A percentile compares a stretch with the other conserved stretches of the same genome.
Conservation (phyloP, 73 alveolate species). For the Loxodes magnus region DNA sequence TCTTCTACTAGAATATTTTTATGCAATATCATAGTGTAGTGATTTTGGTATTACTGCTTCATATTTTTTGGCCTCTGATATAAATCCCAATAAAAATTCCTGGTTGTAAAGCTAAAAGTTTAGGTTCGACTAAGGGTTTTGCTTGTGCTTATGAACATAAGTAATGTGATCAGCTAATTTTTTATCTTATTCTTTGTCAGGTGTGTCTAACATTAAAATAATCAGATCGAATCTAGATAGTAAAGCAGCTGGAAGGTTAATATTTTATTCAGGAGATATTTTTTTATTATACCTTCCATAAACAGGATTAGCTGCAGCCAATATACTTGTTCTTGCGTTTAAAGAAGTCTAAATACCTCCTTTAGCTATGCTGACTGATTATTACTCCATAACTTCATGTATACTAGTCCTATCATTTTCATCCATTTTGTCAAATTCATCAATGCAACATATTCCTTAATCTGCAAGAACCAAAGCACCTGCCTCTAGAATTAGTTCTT, state of each 20-base stretch:
- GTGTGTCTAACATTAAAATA: slow-evolving; percentile 81
- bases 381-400: slow-evolving; percentile 98
- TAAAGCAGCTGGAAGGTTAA: slow-evolving; percentile 96
- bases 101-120: slow-evolving; percentile 41
- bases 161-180: slow-evolving; percentile 68
- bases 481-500: slow-evolving; percentile 91
- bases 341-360: slow-evolving; percentile 94
- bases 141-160: slow-evolving; percentile 51
- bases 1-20: slow-evolving; percentile 82
- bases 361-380: slow-evolving; percentile 96
- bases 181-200: slow-evolving; percentile 65
- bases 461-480: slow-evolving; percentile 98
- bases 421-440: slow-evolving; percentile 98
- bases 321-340: slow-evolving; percentile 89
- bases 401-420: slow-evolving; percentile 87
- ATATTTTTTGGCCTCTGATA: slow-evolving; percentile 62
- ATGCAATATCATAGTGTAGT: slow-evolving; percentile 71
- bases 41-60: slow-evolving; percentile 71
- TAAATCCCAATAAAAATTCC: slow-evolving; percentile 64
- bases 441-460: slow-evolving; percentile 96
- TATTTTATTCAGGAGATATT: slow-evolving; percentile 83
- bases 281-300: slow-evolving; percentile 84
- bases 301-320: slow-evolving; percentile 98
- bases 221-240: slow-evolving; percentile 93
- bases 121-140: slow-evolving; percentile 9